A percentile compares a stretch with the other conserved stretches of the same genome.
Conservation (phyloP, 2,329 filamentous ascomycete species). For the Elsinoe australis region DNA sequence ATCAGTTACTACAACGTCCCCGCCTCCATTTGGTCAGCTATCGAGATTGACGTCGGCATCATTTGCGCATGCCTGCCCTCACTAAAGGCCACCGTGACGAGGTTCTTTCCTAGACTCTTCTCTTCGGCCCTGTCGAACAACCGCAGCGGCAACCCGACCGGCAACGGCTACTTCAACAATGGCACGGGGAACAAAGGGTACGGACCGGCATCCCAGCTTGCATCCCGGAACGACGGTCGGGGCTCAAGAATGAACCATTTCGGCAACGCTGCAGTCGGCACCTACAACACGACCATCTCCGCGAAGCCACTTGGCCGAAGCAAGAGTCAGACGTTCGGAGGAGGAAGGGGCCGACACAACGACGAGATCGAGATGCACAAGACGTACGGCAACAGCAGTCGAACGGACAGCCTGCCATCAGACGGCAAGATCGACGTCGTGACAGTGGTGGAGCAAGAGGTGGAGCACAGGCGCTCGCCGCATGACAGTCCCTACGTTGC, state of each 20-base stretch:
- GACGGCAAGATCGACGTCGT: conserved; percentile 15
- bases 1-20: conserved; percentile 19
- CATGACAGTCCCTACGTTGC: conserved; percentile 1
- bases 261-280: conserved; percentile 5
- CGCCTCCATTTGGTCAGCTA: conserved; percentile 19
- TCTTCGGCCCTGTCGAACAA: not conserved
- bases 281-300: conserved; percentile 10
- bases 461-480: not conserved
- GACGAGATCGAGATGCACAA: conserved; percentile 1
- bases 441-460: conserved; percentile 15
- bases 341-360: not conserved
- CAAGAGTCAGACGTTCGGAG: conserved; percentile 4
- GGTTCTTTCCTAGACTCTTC: conserved; percentile 16
- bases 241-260: conserved; percentile 3
- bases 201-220: not conserved
- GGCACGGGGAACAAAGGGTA: not conserved
- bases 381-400: not conserved
- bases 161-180: conserved; percentile 13
- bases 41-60: conserved; percentile 20
- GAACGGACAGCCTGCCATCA: not conserved
- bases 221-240: not conserved
- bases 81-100: conserved; percentile 20
- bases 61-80: conserved; percentile 21
- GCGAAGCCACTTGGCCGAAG: conserved; percentile 2
- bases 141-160: conserved; percentile 1